Base-by-base conservation (phyloP, 2,329 filamentous ascomycete species). In the Cladophialophora carrionii region DNA sequence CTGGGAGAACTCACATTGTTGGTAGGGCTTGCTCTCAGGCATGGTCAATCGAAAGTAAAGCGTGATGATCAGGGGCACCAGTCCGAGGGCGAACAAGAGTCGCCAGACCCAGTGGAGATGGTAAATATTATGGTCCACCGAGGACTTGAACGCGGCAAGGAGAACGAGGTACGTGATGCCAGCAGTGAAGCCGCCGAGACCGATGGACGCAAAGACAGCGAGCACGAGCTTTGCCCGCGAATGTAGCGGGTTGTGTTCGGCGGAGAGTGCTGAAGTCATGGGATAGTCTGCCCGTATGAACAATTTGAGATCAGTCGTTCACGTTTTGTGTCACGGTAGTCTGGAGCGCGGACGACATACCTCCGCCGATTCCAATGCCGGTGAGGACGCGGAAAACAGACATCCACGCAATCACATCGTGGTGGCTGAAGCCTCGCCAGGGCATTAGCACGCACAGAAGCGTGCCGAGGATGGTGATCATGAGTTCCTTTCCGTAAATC, bases 41-140 rank as follows among this genome's bases (percentile, higher is more conserved):
- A 73, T 73, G 2, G 72, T 73, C 51, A 72, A 65, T n/a, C 71
- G 71, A 37, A 70, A 72, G 61, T 72, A 72, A 10, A 73, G 66
- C 3, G 72, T 71, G 54, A 72, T 57, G 9, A 64, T 57, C 9
- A 71, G 66, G 4, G 72, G 71, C 1, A 73, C 46, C 26, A 73
- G 69, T 31, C 72, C 72, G 24, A 73, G 66, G 8, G 71, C 72
- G 41, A 74, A 62, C 20, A 72, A 41, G 8, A 73, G 56, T 43
- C 71, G 65, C 71, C 72, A 73, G 26, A 74, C 68, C 71, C 64
- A 63, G 55, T 66, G 59, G 5, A 66, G 60, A 26, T 66, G 64
- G 48, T 60, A 52, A 3, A 66, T 66, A 41, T 66, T 56, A 4
- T 63, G 34, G 14, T 66, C 59, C 49, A 66, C 34, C 37, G 64